A percentile compares a stretch with the other conserved stretches of the same genome.
Conservation (phyloP, 306 rosid genomes). For the Vachellia collinsii region DNA sequence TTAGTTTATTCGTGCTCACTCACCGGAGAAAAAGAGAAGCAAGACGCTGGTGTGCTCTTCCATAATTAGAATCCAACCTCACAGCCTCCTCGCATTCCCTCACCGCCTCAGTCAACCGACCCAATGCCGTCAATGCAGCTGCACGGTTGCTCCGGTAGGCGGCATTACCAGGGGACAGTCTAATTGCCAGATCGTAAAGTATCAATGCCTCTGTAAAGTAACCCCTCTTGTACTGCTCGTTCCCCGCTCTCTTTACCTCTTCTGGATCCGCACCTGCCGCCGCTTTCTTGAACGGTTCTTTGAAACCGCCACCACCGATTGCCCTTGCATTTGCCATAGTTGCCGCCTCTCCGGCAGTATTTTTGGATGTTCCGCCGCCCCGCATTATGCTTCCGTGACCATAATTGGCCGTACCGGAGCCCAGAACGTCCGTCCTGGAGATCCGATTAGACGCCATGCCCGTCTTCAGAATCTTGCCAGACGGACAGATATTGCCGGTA, state of each 20-base stretch:
- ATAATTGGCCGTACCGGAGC: slow-evolving; percentile 77
- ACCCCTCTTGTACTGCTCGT: slow-evolving; percentile 78
- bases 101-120: slow-evolving; percentile 76
- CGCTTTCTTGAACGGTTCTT: slow-evolving; percentile 49
- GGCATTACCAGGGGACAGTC: slow-evolving; percentile 67
- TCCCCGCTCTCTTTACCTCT: slow-evolving; percentile 78
- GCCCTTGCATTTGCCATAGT: slow-evolving; percentile 5
- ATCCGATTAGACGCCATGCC: slow-evolving; percentile 60
- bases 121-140: slow-evolving; percentile 78
- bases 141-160: slow-evolving; percentile 90
- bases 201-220: slow-evolving; percentile 77
- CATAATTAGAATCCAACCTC: slow-evolving; percentile 81
- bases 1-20: slow-evolving; percentile 25
- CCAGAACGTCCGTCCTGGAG: slow-evolving; percentile 70
- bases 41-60: slow-evolving; percentile 88
- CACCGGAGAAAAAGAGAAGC: slow-evolving; percentile 83
- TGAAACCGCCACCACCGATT: slow-evolving; percentile 24
- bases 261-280: slow-evolving; percentile 68
- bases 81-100: slow-evolving; percentile 86
- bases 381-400: slow-evolving; percentile 98
- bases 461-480: slow-evolving; percentile 70
- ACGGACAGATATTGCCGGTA: slow-evolving; percentile 91
- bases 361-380: slow-evolving; percentile 53
- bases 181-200: slow-evolving; percentile 81
- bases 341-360: slow-evolving; percentile 36